These are phyloP conservation scores for Erodium trifolium DNA, from an alignment of 441 rosid species.

Conservation along the genomic window DNA sequence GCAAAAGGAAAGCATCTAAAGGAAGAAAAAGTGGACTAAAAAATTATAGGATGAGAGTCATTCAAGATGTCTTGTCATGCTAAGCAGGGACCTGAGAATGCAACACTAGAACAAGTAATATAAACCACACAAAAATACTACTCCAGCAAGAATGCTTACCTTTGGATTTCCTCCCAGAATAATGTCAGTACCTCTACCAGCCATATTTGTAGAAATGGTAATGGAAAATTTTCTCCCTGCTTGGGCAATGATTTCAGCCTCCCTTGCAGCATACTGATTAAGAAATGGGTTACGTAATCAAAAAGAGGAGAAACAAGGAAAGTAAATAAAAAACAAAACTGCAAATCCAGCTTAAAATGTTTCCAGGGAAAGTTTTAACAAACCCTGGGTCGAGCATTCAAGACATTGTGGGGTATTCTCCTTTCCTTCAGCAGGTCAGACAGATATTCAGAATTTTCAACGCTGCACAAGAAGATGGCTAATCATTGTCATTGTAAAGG, in stretches of 20 bases:
- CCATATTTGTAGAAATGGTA: conserved; percentile 96
- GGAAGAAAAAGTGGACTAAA: neutral
- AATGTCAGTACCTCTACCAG: conserved; percentile 97
- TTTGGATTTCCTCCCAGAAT: conserved; percentile 94
- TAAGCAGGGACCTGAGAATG: neutral
- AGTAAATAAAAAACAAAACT: conserved; percentile 2
- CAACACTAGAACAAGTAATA: neutral
- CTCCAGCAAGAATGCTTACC: conserved; percentile 32
- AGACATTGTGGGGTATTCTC: conserved; percentile 82
- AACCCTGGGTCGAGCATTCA: conserved; percentile 97
- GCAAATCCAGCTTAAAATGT: conserved; percentile 8
- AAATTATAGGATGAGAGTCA: neutral
- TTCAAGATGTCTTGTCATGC: neutral
- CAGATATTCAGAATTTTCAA: conserved; percentile 84
- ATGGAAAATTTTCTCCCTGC: conserved; percentile 90
- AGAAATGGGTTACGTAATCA: conserved; percentile 8
- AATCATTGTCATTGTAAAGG: conserved; percentile 13
- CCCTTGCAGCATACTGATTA: conserved; percentile 87
- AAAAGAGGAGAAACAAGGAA: neutral
- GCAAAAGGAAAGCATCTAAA: neutral
- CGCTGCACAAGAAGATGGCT: conserved; percentile 49
- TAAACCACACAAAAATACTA: neutral
- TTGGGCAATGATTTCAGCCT: conserved; percentile 88
- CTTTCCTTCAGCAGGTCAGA: conserved; percentile 78
- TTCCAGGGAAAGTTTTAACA: conserved; percentile 18